Percentiles rank a stretch among this genome's conserved stretches.
phyloP scores from a whole-genome alignment of 208 protist genomes.

The Leishmania tarentolae region DNA sequence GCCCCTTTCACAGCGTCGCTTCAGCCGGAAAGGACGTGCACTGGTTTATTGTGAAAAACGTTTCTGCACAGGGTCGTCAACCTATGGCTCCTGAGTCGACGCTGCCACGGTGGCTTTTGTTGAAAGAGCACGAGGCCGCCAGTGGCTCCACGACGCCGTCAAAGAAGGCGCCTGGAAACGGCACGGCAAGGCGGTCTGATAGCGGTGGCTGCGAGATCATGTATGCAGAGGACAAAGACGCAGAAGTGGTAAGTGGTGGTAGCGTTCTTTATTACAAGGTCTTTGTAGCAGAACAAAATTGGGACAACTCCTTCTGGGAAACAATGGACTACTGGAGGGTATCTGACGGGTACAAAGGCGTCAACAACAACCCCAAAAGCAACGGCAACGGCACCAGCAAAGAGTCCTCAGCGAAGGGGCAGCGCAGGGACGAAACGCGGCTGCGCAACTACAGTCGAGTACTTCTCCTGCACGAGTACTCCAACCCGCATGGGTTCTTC shows the following conservation, averaged over 20 bases:
- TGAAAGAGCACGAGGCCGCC: neutral
- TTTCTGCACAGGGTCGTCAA: constrained; percentile 7
- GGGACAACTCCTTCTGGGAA: constrained; percentile 45
- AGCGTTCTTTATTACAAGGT: constrained; percentile 43
- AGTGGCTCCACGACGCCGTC: neutral
- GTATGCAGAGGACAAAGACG: neutral
- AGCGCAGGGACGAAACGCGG: neutral
- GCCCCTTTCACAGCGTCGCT: constrained; percentile 30
- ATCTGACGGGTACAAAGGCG: neutral
- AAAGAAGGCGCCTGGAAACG: neutral
- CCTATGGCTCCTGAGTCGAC: constrained; percentile 11
- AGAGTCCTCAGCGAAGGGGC: neutral
- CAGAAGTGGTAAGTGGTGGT: neutral
- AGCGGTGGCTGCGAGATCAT: neutral
- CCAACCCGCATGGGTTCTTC: constrained; percentile 33
- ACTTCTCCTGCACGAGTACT: constrained; percentile 44
- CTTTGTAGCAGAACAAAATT: constrained; percentile 72
- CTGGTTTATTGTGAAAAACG: constrained; percentile 29
- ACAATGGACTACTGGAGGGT: constrained; percentile 35
- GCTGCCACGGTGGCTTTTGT: constrained; percentile 8
- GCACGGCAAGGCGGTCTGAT: neutral
- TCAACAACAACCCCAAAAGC: neutral
- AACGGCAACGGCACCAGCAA: neutral
- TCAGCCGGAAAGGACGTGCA: constrained; percentile 30
- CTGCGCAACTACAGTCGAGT: constrained; percentile 36